Base-by-base conservation (phyloP, 2,329 filamentous ascomycete species). In the Fusarium illudens region DNA sequence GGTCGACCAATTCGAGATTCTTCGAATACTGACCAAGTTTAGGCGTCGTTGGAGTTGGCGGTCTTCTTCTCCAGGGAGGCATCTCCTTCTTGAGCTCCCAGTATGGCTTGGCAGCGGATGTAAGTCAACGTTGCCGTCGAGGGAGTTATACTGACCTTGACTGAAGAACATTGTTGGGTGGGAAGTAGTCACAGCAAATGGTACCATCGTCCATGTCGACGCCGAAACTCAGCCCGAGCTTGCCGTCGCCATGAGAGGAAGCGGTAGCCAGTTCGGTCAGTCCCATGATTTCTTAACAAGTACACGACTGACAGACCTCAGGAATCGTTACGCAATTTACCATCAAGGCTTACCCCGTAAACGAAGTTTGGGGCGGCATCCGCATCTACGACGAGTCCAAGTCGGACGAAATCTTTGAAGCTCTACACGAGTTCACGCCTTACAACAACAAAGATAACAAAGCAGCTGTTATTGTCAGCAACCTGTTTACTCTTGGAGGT, bases 41-140 rank as follows among this genome's bases (percentile, higher is more conserved):
- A 62, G 58, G 58, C 0, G 0, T 67, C 2, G 64, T 67, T 17
- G 64, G 64, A 32, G 59, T 67, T 15, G 64, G 59, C 3, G 64
- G 64, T n/a, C 37, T 64, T 0, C 44, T 67, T 0, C 66, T 65
- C 0, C 29, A 37, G 12, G 64, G 64, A 2, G 64, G 64, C 2
- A 67, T 67, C 0, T 67, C 64, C 1, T 67, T 67, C 4, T 0
- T 67, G 32, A 67, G 64, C 12, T 33, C 64, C 0, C 64, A 67
- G 10, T 48, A 67, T 11, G 64, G 64, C 7, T 27, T 67, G 19
- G 64, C 64, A 2, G 64, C 53, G 2, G 64, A 67, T 9, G 64
- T 66, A 62, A 22, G 48, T 33, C 6, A 15, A 51, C 17, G 10
- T 7, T 25, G 13, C 6, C 4, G 10, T 5, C 19, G 60, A 19